These are phyloP conservation scores for Coemansia sp. DNA, from an alignment of 192 early-diverging fungal genomes.

Conservation along the genomic window DNA sequence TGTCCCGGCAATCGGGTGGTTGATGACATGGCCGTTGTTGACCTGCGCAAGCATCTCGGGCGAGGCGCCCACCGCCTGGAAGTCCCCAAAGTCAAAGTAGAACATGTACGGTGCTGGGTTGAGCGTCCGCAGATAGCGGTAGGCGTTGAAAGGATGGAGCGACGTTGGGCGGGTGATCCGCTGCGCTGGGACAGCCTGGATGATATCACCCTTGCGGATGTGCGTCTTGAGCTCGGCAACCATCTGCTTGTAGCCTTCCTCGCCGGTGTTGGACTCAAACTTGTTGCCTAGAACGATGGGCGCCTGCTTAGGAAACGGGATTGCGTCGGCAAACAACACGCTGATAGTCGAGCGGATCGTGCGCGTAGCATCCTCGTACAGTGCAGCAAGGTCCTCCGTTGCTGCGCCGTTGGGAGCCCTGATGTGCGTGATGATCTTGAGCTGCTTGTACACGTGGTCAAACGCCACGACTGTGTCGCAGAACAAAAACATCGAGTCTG, in stretches of 20 bases:
- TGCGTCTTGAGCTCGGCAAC: constrained; percentile 85
- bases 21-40: constrained; percentile 74
- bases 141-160: constrained; percentile 98
- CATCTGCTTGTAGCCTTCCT: constrained; percentile 88
- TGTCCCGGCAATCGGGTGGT: constrained; percentile 98
- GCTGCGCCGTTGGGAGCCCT: constrained; percentile 63
- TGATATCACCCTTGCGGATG: constrained; percentile 94
- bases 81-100: constrained; percentile 91
- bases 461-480: constrained; percentile 96
- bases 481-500: constrained; percentile 92
- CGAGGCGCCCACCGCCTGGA: constrained; percentile 95
- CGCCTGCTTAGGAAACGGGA: constrained; percentile 78
- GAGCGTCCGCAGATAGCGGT: constrained; percentile 88
- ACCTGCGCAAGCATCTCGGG: constrained; percentile 98
- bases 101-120: constrained; percentile 99
- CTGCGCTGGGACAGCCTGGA: constrained; percentile 97
- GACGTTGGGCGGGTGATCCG: constrained; percentile 82
- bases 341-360: constrained; percentile 71
- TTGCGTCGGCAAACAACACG: constrained; percentile 68
- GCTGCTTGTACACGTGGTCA: constrained; percentile 88
- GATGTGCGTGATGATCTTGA: constrained; percentile 92
- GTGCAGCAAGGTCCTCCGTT: constrained; percentile 53
- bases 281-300: constrained; percentile 68
- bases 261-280: constrained; percentile 84
- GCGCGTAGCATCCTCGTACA: constrained; percentile 70